These are phyloP conservation scores for Venturiaceae sp. DNA, from an alignment of 2,329 filamentous ascomycete genomes.

Conservation along the genomic window DNA sequence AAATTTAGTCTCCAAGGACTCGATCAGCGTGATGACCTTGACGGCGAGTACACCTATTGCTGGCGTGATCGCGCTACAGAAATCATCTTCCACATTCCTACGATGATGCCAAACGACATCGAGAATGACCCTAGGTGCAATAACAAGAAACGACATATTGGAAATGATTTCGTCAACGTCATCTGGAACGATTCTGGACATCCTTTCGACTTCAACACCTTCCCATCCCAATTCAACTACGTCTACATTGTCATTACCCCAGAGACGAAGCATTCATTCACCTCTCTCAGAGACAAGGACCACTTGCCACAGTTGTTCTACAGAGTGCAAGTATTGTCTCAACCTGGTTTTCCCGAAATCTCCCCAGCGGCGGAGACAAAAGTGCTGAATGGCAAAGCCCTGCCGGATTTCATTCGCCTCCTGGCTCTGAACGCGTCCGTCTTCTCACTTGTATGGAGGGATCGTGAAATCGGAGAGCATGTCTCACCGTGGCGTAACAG, in stretches of 20 bases:
- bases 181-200: slow-evolving; percentile 95
- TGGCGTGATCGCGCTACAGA: slow-evolving; percentile 95
- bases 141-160: slow-evolving; percentile 88
- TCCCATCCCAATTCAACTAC: slow-evolving; percentile 91
- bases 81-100: slow-evolving; percentile 90
- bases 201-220: slow-evolving; percentile 81
- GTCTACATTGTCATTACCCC: slow-evolving; percentile 95
- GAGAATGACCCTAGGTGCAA: slow-evolving; percentile 66
- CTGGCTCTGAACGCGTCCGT: slow-evolving; percentile 89
- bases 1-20: slow-evolving; percentile 90
- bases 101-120: slow-evolving; percentile 89
- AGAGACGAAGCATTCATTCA: slow-evolving; percentile 67
- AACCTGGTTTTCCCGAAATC: slow-evolving; percentile 81
- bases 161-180: slow-evolving; percentile 97
- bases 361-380: slow-evolving; percentile 85
- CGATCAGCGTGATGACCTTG: slow-evolving; percentile 64
- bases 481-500: slow-evolving; percentile 84
- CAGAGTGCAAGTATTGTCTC: slow-evolving; percentile 80
- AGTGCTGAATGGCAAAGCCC: slow-evolving; percentile 71
- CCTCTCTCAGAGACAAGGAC: slow-evolving; percentile 37
- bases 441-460: slow-evolving; percentile 84
- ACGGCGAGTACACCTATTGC: slow-evolving; percentile 82
- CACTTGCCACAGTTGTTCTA: slow-evolving; percentile 54
- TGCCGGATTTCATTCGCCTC: slow-evolving; percentile 79
- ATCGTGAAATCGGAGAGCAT: slow-evolving; percentile 67